A percentile compares a stretch with the other conserved stretches of the same genome.
These are phyloP conservation scores for Bassia scoparia DNA, from an alignment of 148 eudicot species.

Conservation along the genomic window DNA sequence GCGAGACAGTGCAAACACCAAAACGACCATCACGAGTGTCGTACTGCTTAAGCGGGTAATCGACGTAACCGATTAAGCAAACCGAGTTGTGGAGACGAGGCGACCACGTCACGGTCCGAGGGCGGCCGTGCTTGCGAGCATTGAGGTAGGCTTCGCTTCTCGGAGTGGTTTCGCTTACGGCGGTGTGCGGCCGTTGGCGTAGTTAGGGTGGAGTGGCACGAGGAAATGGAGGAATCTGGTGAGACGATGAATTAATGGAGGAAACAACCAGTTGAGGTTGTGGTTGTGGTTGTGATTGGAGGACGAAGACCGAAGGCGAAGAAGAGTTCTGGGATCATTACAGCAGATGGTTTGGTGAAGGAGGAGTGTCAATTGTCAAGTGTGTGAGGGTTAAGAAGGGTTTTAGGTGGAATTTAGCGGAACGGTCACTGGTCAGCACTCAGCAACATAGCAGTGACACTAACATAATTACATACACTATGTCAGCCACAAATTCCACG, in stretches of 20 bases:
- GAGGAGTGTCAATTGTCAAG: too few relatives aligned
- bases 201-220: background rate
- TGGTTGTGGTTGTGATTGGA: too few relatives aligned
- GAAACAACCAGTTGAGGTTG: too few relatives aligned
- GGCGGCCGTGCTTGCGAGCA: slow-evolving; percentile 36
- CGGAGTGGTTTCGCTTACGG: background rate
- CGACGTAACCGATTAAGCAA: slow-evolving; percentile 45
- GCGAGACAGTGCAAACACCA: slow-evolving; percentile 30
- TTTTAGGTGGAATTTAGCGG: too few relatives aligned
- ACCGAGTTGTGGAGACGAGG: slow-evolving; percentile 29
- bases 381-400: too few relatives aligned
- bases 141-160: slow-evolving; percentile 26
- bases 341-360: background rate
- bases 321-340: background rate
- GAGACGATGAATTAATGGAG: background rate
- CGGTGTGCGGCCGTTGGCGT: slow-evolving; percentile 8
- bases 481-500: too few relatives aligned
- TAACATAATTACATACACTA: too few relatives aligned
- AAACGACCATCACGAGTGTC: background rate
- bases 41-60: slow-evolving; percentile 11
- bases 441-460: too few relatives aligned
- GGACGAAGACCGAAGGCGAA: background rate
- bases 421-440: too few relatives aligned
- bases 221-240: background rate
- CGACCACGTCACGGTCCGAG: slow-evolving; percentile 22